These are phyloP conservation scores for Chimonanthus salicifolius DNA, from an alignment of 164 flowering plant genomes.

Conservation along the genomic window DNA sequence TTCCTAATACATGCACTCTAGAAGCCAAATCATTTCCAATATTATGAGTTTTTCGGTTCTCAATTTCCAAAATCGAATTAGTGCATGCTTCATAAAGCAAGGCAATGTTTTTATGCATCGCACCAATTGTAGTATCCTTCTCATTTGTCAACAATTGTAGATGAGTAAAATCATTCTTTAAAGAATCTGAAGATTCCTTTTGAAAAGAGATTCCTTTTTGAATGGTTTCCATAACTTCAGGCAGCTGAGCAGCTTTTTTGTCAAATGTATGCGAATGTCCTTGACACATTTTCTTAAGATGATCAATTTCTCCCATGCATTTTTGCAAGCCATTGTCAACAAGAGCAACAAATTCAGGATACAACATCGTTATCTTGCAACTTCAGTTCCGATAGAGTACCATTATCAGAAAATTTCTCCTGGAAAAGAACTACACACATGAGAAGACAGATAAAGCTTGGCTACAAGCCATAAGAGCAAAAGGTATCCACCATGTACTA, in stretches of 20 bases:
- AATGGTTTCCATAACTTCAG: conserved; percentile 26
- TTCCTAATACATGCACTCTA: conserved; percentile 19
- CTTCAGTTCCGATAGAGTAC: conserved; percentile 20
- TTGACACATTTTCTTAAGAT: conserved; percentile 34
- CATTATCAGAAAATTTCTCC: conserved; percentile 29
- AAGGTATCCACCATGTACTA: background rate
- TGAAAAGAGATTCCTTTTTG: conserved; percentile 31
- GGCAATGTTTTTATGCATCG: conserved; percentile 30
- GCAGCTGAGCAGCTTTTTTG: conserved; percentile 35
- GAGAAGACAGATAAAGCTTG: background rate
- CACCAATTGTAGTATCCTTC: conserved; percentile 39
- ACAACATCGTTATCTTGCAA: conserved; percentile 18
- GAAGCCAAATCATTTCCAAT: conserved; percentile 23
- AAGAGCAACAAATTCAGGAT: conserved; percentile 24
- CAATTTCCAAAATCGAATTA: conserved; percentile 48
- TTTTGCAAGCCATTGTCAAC: conserved; percentile 35
- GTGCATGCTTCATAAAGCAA: conserved; percentile 64
- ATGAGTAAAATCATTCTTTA: conserved; percentile 29
- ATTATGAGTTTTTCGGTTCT: conserved; percentile 36
- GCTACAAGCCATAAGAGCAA: background rate
- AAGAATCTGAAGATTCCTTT: conserved; percentile 33
- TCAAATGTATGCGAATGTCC: conserved; percentile 33
- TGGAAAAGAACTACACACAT: conserved; percentile 9
- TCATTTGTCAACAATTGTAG: conserved; percentile 35
- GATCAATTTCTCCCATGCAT: conserved; percentile 29